Conservation (phyloP, 1,284 basidiomycete species). For the Athelia sp. region DNA sequence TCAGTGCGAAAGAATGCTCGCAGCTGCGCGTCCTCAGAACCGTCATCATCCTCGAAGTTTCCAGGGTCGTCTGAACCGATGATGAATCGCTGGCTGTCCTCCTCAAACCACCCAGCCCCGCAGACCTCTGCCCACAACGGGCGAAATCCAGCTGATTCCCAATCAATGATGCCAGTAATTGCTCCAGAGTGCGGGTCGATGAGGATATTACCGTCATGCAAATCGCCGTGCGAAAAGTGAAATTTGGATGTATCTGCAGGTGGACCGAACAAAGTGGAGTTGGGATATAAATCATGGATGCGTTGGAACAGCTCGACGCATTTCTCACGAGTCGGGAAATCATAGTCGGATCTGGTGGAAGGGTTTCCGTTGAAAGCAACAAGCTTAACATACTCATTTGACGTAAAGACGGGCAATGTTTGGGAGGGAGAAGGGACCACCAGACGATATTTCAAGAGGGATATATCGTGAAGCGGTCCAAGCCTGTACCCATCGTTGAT, state of each 20-base stretch:
- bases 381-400: neutral
- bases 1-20: neutral
- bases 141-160: neutral
- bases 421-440: neutral
- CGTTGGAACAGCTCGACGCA: neutral
- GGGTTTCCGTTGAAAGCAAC: neutral
- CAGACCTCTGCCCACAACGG: neutral
- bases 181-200: neutral
- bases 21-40: neutral
- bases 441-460: neutral
- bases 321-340: neutral
- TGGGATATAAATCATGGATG: neutral
- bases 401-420: neutral
- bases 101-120: neutral
- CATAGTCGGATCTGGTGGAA: neutral
- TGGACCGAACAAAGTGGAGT: neutral
- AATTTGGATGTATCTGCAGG: neutral
- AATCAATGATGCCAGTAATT: slow-evolving; percentile 1
- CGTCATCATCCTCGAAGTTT: neutral
- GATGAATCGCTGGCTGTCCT: neutral
- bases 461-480: neutral
- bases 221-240: neutral
- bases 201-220: slow-evolving; percentile 1
- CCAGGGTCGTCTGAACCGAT: neutral
- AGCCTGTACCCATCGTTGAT: neutral